phyloP scores from a whole-genome alignment of 1,284 basidiomycete genomes.

The Ceratobasidium sp. region DNA sequence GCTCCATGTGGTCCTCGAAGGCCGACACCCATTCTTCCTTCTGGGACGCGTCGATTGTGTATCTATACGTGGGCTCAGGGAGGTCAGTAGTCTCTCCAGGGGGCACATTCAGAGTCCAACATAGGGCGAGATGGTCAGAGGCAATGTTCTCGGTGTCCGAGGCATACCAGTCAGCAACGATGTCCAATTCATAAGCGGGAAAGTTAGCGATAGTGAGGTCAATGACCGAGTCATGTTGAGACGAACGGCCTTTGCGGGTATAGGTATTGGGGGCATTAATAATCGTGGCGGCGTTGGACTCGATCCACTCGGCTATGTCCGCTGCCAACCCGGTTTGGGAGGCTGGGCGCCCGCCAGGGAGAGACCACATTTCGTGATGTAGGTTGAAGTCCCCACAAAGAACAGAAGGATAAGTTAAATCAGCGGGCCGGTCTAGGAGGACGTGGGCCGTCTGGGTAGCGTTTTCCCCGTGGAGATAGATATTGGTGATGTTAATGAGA shows the following conservation, averaged over 20 bases:
- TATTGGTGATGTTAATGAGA: neutral
- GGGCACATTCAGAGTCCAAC: neutral
- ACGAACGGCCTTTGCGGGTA: neutral
- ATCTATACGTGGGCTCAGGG: neutral
- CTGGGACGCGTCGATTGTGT: too few relatives aligned
- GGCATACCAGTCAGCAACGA: neutral
- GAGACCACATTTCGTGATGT: constrained; percentile 14
- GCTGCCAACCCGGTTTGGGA: neutral
- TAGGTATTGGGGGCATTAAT: neutral
- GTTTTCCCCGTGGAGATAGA: neutral
- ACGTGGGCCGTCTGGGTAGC: neutral
- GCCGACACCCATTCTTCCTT: too few relatives aligned
- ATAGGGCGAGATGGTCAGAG: neutral
- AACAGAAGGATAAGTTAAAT: neutral
- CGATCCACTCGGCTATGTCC: constrained; percentile 9
- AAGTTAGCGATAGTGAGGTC: constrained; percentile 22
- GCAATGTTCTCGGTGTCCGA: neutral
- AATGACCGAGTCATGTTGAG: constrained; percentile 1
- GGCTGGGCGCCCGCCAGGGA: neutral
- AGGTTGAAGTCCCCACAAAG: constrained; percentile 16
- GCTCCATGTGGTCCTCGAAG: too few relatives aligned
- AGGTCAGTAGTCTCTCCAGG: neutral
- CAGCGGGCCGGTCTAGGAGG: neutral
- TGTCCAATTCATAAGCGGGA: neutral
- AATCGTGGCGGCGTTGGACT: constrained; percentile 4